These are phyloP conservation scores for Mortierella sp. DNA, from an alignment of 371 early-diverging fungal genomes.

Conservation along the genomic window DNA sequence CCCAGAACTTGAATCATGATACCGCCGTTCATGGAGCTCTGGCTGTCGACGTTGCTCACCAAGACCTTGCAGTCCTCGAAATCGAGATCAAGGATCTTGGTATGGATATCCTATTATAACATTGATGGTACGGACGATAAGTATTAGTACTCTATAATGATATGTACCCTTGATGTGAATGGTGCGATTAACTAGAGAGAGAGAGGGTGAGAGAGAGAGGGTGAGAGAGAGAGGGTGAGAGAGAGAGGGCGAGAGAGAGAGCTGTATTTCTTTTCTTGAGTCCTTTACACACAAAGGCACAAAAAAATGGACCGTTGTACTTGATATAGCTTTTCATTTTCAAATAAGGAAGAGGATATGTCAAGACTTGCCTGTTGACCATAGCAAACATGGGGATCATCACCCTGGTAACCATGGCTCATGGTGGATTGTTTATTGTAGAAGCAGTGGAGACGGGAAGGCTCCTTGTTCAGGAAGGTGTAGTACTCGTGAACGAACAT, in stretches of 20 bases:
- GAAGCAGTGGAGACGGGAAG: conserved; percentile 86
- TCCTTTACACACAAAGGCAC: background rate
- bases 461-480: conserved; percentile 91
- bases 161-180: background rate
- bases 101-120: conserved; percentile 77
- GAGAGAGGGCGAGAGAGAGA: background rate
- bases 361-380: conserved; percentile 78
- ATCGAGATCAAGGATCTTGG: conserved; percentile 78
- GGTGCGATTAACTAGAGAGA: background rate
- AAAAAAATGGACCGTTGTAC: too few species aligned
- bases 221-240: too few species aligned
- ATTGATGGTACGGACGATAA: background rate
- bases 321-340: background rate
- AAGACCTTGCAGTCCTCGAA: conserved; percentile 88
- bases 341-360: background rate
- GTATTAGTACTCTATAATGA: too few species aligned
- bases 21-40: conserved; percentile 80
- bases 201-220: too few species aligned
- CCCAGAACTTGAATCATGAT: conserved; percentile 95
- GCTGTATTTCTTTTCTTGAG: conserved; percentile 1
- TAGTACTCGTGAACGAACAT: conserved; percentile 97
- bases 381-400: conserved; percentile 64
- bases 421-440: conserved; percentile 86
- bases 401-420: conserved; percentile 90
- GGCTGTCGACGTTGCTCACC: conserved; percentile 91